Evolutionary conservation across 2,329 filamentous ascomycete species (phyloP).

Genomic region (Sarocladium oryzae): DNA sequence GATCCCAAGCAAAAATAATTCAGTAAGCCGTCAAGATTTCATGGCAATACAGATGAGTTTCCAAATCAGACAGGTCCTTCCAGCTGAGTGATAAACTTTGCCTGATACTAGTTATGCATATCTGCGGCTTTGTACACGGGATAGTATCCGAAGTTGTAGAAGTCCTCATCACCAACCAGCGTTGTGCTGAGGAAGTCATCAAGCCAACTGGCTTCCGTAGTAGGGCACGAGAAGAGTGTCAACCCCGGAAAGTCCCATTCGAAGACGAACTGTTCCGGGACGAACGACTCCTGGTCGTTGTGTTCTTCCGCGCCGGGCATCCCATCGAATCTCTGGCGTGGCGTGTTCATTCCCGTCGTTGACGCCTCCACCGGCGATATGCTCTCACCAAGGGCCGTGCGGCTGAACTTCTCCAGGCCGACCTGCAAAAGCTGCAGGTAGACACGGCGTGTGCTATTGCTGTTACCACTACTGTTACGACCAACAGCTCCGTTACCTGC

Average conservation of each 20-base stretch:
- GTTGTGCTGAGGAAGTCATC: constrained; percentile 19
- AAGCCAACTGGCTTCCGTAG: constrained; percentile 19
- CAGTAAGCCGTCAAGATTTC: no score
- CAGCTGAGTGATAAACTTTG: no score
- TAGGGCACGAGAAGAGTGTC: constrained; percentile 31
- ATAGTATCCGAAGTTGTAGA: constrained; percentile 14
- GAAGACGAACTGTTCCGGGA: constrained; percentile 49
- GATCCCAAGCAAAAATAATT: no score
- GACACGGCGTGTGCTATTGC: constrained; percentile 27
- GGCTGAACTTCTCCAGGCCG: constrained; percentile 19
- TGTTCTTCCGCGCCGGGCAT: constrained; percentile 9
- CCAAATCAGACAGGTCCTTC: no score
- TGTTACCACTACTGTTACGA: constrained; percentile 14
- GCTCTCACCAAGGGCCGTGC: constrained; percentile 8
- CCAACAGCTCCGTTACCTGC: not conserved
- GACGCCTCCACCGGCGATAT: not conserved
- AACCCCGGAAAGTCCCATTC: constrained; percentile 52
- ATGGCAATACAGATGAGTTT: no score
- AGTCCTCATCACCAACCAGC: constrained; percentile 17
- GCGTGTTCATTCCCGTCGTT: not conserved
- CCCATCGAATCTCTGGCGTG: not conserved
- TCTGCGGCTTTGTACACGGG: not conserved
- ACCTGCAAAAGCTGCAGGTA: constrained; percentile 20
- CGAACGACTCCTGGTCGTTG: constrained; percentile 44
- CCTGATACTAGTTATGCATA: not conserved